These are phyloP conservation scores for Pseudevernia furfuracea DNA, from an alignment of 495 filamentous ascomycete species.

Conservation along the genomic window DNA sequence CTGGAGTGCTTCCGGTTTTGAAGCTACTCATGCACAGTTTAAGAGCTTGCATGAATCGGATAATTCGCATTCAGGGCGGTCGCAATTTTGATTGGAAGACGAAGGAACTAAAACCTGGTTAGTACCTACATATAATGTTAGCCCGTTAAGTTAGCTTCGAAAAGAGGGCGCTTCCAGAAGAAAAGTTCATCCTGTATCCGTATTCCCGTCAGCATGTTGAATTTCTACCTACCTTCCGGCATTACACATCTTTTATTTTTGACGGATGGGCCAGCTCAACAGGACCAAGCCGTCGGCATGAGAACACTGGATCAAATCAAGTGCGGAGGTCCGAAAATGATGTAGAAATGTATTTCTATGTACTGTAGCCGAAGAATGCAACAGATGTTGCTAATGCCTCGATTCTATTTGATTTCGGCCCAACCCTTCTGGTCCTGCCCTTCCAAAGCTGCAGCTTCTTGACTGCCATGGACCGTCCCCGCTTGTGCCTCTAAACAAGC, in stretches of 20 bases:
- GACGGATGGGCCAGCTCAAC: too few relatives aligned
- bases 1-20: conserved; percentile 1
- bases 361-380: not conserved
- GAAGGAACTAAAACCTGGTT: not conserved
- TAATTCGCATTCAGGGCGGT: too few relatives aligned
- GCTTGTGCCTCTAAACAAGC: conserved; percentile 37
- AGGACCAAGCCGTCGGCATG: too few relatives aligned
- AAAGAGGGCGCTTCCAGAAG: not conserved
- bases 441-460: conserved; percentile 8
- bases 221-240: too few relatives aligned
- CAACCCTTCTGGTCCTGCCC: conserved; percentile 19
- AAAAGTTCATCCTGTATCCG: too few relatives aligned
- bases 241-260: too few relatives aligned
- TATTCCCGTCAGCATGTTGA: too few relatives aligned
- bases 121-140: too few relatives aligned
- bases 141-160: too few relatives aligned
- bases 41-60: conserved; percentile 12
- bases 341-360: not conserved
- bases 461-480: not conserved
- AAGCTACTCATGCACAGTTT: conserved; percentile 12
- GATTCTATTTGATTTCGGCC: conserved; percentile 17
- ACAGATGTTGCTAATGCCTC: not conserved
- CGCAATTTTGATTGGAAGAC: conserved; percentile 9
- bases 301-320: too few relatives aligned
- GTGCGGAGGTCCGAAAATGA: too few relatives aligned